Evolutionary conservation across 768 basidiomycete species (phyloP).

Genomic region (Ramaria sp.): DNA sequence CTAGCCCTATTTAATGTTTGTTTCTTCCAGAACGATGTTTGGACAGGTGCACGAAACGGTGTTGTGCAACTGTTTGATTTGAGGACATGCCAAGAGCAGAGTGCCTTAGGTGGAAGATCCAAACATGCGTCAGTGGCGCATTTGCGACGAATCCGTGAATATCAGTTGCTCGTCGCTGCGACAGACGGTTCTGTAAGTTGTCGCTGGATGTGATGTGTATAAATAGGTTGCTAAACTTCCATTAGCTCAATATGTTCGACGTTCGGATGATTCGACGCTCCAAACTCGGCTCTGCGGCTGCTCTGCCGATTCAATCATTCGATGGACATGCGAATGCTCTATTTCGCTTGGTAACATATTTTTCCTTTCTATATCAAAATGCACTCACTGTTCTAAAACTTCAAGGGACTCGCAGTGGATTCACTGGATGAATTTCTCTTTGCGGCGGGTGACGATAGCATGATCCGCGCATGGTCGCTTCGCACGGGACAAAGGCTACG

Average conservation of each 20-base stretch:
- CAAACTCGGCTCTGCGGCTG: background rate
- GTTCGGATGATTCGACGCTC: slow-evolving; percentile 38
- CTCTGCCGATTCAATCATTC: slow-evolving; percentile 36
- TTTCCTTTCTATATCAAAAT: background rate
- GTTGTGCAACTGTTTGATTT: slow-evolving; percentile 47
- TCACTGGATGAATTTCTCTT: slow-evolving; percentile 49
- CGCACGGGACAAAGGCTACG: slow-evolving; percentile 36
- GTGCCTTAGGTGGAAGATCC: slow-evolving; percentile 31
- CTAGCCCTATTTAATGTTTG: background rate
- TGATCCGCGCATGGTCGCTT: slow-evolving; percentile 62
- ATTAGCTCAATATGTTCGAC: slow-evolving; percentile 51
- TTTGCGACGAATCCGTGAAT: slow-evolving; percentile 37
- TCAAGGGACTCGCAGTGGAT: slow-evolving; percentile 53
- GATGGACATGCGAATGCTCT: slow-evolving; percentile 49
- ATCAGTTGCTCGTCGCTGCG: slow-evolving; percentile 45
- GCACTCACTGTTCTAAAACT: background rate
- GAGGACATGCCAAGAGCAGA: slow-evolving; percentile 30
- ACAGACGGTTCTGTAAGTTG: slow-evolving; percentile 48
- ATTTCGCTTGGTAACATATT: slow-evolving; percentile 36
- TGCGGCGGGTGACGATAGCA: slow-evolving; percentile 56
- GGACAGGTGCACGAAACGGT: slow-evolving; percentile 53
- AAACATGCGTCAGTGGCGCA: slow-evolving; percentile 40
- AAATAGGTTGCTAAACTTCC: background rate
- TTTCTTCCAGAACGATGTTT: slow-evolving; percentile 34
- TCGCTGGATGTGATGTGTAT: background rate